phyloP scores from a whole-genome alignment of 164 flowering plant genomes.

The Nymphaea thermarum region DNA sequence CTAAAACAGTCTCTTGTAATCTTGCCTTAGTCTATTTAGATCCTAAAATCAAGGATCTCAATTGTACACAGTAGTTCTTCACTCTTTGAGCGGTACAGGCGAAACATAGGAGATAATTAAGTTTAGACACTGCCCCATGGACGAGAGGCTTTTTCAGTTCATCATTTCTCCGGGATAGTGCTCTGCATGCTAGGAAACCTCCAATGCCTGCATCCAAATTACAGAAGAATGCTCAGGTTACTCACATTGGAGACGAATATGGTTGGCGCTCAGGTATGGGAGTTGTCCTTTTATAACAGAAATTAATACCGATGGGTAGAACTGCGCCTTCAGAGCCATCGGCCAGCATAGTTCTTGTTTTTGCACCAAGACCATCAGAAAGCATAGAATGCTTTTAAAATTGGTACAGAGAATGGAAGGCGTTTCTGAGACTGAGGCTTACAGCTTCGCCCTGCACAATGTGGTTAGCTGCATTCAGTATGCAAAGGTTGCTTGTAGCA shows the following conservation, averaged over 20 bases:
- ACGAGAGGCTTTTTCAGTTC: conserved; percentile 93
- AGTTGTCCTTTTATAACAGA: too few species aligned
- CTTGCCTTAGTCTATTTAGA: too few species aligned
- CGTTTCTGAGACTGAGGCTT: conserved; percentile 18
- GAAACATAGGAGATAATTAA: too few species aligned
- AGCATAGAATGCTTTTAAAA: background rate
- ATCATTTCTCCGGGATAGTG: conserved; percentile 79
- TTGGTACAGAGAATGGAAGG: background rate
- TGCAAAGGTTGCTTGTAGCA: conserved; percentile 98
- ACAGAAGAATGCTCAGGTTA: too few species aligned
- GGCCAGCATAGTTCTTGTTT: conserved; percentile 49
- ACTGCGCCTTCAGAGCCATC: conserved; percentile 96
- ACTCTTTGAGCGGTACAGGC: too few species aligned
- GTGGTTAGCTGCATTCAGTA: conserved; percentile 90
- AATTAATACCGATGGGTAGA: conserved; percentile 68
- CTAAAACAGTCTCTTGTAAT: too few species aligned
- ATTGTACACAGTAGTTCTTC: too few species aligned
- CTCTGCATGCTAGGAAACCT: conserved; percentile 93
- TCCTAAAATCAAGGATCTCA: too few species aligned
- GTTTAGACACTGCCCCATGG: conserved; percentile 84
- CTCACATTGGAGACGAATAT: too few species aligned
- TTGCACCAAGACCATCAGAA: background rate
- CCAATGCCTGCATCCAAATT: conserved; percentile 64
- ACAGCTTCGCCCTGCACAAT: conserved; percentile 95
- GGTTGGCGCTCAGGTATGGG: too few species aligned